Conservation (phyloP, 2,329 filamentous ascomycete species). For the Aspergillus sergii region DNA sequence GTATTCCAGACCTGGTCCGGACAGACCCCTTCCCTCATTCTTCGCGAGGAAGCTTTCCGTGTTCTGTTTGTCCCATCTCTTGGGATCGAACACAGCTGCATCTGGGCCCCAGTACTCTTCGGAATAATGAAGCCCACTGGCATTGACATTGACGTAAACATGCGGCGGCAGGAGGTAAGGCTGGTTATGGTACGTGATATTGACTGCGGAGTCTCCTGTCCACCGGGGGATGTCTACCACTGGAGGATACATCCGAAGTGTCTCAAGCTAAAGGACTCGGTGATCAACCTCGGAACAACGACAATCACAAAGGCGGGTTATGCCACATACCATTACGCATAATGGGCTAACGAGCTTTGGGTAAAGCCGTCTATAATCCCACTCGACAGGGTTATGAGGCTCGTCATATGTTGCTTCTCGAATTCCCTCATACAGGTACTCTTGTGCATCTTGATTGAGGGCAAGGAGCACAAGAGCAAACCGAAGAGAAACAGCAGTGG, state of each 20-base stretch:
- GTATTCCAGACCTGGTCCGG: slow-evolving; percentile 20
- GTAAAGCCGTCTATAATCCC: slow-evolving; percentile 42
- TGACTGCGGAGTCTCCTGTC: slow-evolving; percentile 22
- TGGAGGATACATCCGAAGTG: slow-evolving; percentile 45
- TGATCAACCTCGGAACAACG: neutral
- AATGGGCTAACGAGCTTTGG: slow-evolving; percentile 37
- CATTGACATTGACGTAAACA: slow-evolving; percentile 19
- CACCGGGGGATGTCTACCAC: slow-evolving; percentile 33
- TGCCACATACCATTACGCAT: slow-evolving; percentile 24
- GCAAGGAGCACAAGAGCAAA: slow-evolving; percentile 50
- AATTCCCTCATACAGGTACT: slow-evolving; percentile 50
- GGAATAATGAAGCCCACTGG: slow-evolving; percentile 22
- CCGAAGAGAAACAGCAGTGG: slow-evolving; percentile 50
- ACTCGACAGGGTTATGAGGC: slow-evolving; percentile 23
- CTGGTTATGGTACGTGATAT: slow-evolving; percentile 15
- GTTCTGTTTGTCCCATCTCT: slow-evolving; percentile 26
- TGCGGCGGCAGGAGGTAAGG: slow-evolving; percentile 19
- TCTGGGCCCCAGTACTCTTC: slow-evolving; percentile 27
- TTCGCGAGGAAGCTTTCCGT: slow-evolving; percentile 22
- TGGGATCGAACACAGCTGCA: slow-evolving; percentile 15
- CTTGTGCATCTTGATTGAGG: slow-evolving; percentile 47
- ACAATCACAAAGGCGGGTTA: neutral
- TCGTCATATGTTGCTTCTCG: slow-evolving; percentile 23
- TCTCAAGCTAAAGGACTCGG: slow-evolving; percentile 42
- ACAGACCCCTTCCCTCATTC: slow-evolving; percentile 19